Evolutionary conservation across 2,329 filamentous ascomycete genomes (phyloP).

Genomic region (Neonectria punicea): DNA sequence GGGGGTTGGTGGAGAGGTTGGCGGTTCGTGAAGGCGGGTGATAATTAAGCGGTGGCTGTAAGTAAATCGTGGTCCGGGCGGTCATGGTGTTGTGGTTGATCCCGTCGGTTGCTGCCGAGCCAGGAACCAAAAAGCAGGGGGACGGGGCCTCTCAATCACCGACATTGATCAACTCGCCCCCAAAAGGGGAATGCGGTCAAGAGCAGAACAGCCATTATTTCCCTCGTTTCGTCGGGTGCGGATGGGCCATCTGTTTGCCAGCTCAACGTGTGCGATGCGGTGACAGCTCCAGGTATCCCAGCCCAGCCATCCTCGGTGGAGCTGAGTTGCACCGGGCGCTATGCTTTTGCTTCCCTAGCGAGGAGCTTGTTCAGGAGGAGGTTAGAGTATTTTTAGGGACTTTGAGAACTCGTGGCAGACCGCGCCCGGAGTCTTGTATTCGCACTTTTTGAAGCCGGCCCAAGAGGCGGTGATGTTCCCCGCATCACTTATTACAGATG

Average conservation of each 20-base stretch:
- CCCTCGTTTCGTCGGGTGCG: constrained; percentile 4
- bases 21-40: constrained; percentile 8
- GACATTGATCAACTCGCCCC: background rate
- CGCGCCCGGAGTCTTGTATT: background rate
- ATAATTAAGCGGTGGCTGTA: constrained; percentile 8
- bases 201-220: background rate
- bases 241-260: constrained; percentile 19
- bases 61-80: background rate
- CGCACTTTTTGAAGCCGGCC: background rate
- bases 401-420: background rate
- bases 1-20: constrained; percentile 12
- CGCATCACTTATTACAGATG: background rate
- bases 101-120: constrained; percentile 36
- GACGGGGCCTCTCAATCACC: background rate
- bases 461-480: background rate
- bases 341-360: background rate
- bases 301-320: constrained; percentile 16
- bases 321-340: constrained; percentile 1
- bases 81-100: constrained; percentile 32
- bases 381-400: background rate
- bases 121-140: background rate
- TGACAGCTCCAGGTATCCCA: constrained; percentile 19
- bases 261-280: background rate
- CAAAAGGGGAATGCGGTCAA: background rate
- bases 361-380: constrained; percentile 5